Percentiles rank a stretch among this genome's conserved stretches.
Evolutionary conservation across 352 stramenopile species (phyloP).

Genomic region (Peronospora farinosa): DNA sequence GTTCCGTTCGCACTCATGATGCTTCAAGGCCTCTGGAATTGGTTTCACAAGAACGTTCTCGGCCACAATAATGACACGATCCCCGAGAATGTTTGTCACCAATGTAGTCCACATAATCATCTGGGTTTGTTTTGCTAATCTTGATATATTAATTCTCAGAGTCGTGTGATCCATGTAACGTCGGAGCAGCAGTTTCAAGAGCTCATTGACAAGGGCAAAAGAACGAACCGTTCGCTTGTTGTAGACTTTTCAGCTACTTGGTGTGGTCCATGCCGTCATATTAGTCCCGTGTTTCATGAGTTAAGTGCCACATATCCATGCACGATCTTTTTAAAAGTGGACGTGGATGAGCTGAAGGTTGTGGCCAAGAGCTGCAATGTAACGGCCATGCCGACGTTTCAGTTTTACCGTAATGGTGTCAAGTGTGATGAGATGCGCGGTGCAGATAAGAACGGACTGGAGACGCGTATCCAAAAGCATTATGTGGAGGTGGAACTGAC

Average conservation of each 20-base stretch:
- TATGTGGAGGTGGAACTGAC: slow-evolving; percentile 73
- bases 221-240: slow-evolving; percentile 64
- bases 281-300: slow-evolving; percentile 80
- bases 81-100: slow-evolving; percentile 35
- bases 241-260: slow-evolving; percentile 87
- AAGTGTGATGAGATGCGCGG: slow-evolving; percentile 88
- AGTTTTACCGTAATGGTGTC: slow-evolving; percentile 87
- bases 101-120: not conserved
- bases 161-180: slow-evolving; percentile 60
- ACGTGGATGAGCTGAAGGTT: slow-evolving; percentile 79
- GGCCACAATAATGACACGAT: slow-evolving; percentile 47
- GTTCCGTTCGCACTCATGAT: slow-evolving; percentile 68
- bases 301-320: slow-evolving; percentile 80
- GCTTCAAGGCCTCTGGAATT: slow-evolving; percentile 61
- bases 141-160: slow-evolving; percentile 23
- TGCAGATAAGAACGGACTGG: slow-evolving; percentile 61
- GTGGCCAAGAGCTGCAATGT: slow-evolving; percentile 56
- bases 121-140: not conserved
- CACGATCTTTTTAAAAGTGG: slow-evolving; percentile 85
- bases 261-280: slow-evolving; percentile 84
- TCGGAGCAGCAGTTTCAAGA: slow-evolving; percentile 70
- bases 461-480: slow-evolving; percentile 62
- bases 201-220: slow-evolving; percentile 58
- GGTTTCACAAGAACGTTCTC: slow-evolving; percentile 58
- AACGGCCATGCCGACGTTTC: slow-evolving; percentile 93